Base-by-base conservation (phyloP, 2,329 filamentous ascomycete genomes). In the Davidsoniella eucalypti region DNA sequence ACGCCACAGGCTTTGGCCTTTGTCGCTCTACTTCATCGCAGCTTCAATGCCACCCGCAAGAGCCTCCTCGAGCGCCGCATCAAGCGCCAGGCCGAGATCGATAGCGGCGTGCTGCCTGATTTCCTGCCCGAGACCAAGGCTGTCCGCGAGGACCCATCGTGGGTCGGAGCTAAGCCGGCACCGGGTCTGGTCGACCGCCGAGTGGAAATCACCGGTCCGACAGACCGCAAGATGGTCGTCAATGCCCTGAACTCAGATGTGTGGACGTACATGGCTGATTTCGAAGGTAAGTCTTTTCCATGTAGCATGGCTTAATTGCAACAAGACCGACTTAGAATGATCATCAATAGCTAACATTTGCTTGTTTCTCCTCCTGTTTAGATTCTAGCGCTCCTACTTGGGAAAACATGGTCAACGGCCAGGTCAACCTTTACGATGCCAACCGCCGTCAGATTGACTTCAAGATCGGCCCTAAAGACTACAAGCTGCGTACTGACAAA, bases 211-310 rank as follows among this genome's bases (percentile, higher is more conserved):
- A 98, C 92, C 4, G 92, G 92, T 7, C 92, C 92, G 1, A 95
- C 88, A 5, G 92, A 96, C 68, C 78, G 92, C 58, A 98, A 96
- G 76, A 98, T 98, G 92, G 87, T 96, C 44, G 86, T 96, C 55
- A 98, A 98, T 65, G 92, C 92, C 8, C 64, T 96, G 64, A 98
- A 96, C 67, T 82, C 90, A 43, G 78, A 96, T 61, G 92, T 96
- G 21, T 96, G 85, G 83, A 96, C 90, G 51, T 98, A 96, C 62
- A 98, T 98, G 92, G 92, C 92, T 44, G 92, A 98, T 67, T 94
- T 98, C 58, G 92, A 98, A 69, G 90, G 88, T 92, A 66, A 60
- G 75, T 64, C 10, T 33, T 29, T 18, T 17, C 23, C 37, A 16
- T 3, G n/a, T 38, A 25, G 16, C 14, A n/a, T 23, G 5, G 9